Evolutionary conservation across 495 filamentous ascomycete species (phyloP).

Genomic region (Astrocystis sublimbata): DNA sequence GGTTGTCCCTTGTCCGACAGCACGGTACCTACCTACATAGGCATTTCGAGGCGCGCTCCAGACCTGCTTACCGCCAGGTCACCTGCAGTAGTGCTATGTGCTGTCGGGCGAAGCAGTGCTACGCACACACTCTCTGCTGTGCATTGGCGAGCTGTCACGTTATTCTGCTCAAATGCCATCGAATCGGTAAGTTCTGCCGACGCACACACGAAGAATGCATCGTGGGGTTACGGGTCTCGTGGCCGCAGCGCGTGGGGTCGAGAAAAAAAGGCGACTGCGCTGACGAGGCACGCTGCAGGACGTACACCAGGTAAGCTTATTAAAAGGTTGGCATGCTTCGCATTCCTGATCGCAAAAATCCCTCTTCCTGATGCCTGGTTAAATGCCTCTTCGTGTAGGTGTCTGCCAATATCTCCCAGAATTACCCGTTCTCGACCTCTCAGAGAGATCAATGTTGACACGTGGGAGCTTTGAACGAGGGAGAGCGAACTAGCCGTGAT

Average conservation of each 20-base stretch:
- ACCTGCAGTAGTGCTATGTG: constrained; percentile 8
- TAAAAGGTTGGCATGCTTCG: neutral
- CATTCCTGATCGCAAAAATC: too few species aligned
- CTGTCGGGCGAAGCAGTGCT: too few species aligned
- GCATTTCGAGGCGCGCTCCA: neutral
- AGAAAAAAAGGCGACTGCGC: neutral
- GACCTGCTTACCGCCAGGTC: neutral
- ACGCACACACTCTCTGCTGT: neutral
- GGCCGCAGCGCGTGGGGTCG: constrained; percentile 3
- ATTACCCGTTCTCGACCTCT: neutral
- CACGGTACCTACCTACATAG: constrained; percentile 3
- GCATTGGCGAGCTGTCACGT: constrained; percentile 11
- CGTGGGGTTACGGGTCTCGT: neutral
- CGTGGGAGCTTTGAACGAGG: constrained; percentile 1
- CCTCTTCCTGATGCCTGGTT: too few species aligned
- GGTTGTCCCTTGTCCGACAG: neutral
- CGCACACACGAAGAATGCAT: neutral
- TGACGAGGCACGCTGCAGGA: neutral
- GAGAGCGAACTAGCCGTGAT: neutral
- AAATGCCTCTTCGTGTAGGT: neutral
- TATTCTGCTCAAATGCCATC: neutral
- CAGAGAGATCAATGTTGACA: neutral
- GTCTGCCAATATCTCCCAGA: too few species aligned
- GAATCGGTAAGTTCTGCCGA: constrained; percentile 3
- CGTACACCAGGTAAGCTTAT: neutral